Evolutionary conservation across 2,329 filamentous ascomycete species (phyloP), one percentile per base, ranked within the genome.

Genomic region (Ophiostoma ips): DNA sequence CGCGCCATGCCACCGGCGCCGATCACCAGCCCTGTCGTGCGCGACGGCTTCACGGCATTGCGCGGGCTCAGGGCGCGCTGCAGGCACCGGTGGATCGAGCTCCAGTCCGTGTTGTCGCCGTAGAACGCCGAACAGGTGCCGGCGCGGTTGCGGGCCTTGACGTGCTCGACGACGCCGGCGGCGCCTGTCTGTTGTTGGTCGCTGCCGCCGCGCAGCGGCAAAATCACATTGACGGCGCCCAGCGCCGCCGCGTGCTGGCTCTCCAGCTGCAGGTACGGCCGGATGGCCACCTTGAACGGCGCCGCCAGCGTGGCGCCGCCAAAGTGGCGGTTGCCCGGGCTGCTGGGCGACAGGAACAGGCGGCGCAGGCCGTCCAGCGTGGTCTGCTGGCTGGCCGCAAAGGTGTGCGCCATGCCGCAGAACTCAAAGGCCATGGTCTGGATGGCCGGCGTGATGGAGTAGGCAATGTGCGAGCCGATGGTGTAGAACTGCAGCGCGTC

Each of bases 391-490:
- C 76, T 71, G 13, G 76, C 75, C 43, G 72, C 67, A 58, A 81
- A 86, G 5, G 71, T 70, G 59, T 87, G 83, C 3, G 76, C 76
- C 74, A 87, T 78, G 16, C 80, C 80, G 53, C 76, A 78, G 21
- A 71, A 73, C 47, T 73, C 69, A 60, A 81, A 86, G 11, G 82
- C 83, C 11, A 80, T 76, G 52, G 76, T 78, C 60, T 86, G 81
- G 79, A 87, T 86, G 10, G 79, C 77, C 1, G 83, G 83, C 0
- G 81, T 84, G 46, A 85, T 69, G 53, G 79, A 85, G 64, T 83
- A 84, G 43, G 75, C 77, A 18, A 83, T 75, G 54, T 78, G 79
- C 28, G 75, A 78, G 16, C 83, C 83, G 40, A 85, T 73, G 51
- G 84, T 77, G 58, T 80, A 83, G 59, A 83, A 84, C 40, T 79